Base-by-base conservation (phyloP, 345 rosid genomes). In the Cardamine resedifolia region DNA sequence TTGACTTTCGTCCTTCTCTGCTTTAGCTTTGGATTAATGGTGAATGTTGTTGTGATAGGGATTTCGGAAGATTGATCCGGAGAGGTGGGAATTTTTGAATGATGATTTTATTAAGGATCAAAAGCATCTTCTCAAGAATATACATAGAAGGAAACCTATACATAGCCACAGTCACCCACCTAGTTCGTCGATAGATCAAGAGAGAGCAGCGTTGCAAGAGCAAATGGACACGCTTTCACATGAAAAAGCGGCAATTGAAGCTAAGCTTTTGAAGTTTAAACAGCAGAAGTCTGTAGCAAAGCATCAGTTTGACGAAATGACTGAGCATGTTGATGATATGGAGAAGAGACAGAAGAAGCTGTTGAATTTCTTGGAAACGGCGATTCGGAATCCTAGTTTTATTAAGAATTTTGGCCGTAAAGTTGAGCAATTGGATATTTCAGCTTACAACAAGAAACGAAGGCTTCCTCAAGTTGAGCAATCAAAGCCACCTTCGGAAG, bases 41-140 rank as follows among this genome's bases (percentile, higher is more conserved):
- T 24, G 33, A 21, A 24, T 71, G 58, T 53, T 38, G 14, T 34
- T 73, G 24, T 66, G 45, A 60, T 83, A 95, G 99, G 99, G 99
- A 19, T 95, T 95, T 48, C 83, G 93, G 34, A 95, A 95, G 86
- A 88, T 82, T 67, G 97, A 95, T 84, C 86, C 96, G 0, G 96
- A 95, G 81, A 86, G 66, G 71, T 95, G 99, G 99, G 97, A 95
- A 51, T 95, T 95, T 79, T 82, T 84, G 5, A 95, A 91, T 79
- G 97, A 95, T 53, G 97, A 86, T 19, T 91, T 95, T 77, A 76
- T 84, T 20, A 95, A 85, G 75, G 94, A 86, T 82, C 88, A 88
- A 71, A 89, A 82, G 86, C 96, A 90, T 86, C 93, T 88, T 64
- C 93, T 95, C 34, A 91, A 88, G 81, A 90, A 85, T 77, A 95